Evolutionary conservation across 2,329 filamentous ascomycete species (phyloP).

Genomic region (Cladophialophora bantiana): DNA sequence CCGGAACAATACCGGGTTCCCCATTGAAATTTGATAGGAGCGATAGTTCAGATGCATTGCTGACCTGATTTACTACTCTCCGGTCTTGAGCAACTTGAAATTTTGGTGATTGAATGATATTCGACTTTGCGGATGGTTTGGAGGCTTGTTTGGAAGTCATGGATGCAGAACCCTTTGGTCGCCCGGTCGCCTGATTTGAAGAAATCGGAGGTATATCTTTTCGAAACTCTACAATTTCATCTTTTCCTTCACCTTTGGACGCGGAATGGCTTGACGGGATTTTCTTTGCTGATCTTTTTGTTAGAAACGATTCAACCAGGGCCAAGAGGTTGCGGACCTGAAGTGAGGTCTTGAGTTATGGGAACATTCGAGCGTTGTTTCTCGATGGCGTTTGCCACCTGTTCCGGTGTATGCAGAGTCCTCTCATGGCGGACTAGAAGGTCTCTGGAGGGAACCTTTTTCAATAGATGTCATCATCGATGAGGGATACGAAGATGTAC

Average conservation of each 20-base stretch:
- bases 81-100: background rate
- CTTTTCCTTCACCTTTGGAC: slow-evolving; percentile 9
- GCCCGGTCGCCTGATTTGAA: background rate
- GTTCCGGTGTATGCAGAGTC: slow-evolving; percentile 45
- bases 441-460: slow-evolving; percentile 40
- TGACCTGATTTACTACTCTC: background rate
- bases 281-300: slow-evolving; percentile 7
- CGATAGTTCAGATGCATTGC: background rate
- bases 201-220: background rate
- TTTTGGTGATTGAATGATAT: background rate
- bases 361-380: slow-evolving; percentile 14
- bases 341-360: background rate
- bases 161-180: background rate
- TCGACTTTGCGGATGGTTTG: background rate
- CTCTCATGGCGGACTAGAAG: slow-evolving; percentile 48
- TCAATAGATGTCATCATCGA: slow-evolving; percentile 1
- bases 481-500: slow-evolving; percentile 34
- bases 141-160: background rate
- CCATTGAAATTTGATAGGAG: background rate
- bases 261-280: background rate
- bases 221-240: background rate
- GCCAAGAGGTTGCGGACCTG: slow-evolving; percentile 1
- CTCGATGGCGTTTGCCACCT: slow-evolving; percentile 33
- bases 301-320: slow-evolving; percentile 1
- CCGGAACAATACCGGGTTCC: background rate